Conservation (phyloP, 148 eudicot genomes). For the Persicaria maculosa region DNA sequence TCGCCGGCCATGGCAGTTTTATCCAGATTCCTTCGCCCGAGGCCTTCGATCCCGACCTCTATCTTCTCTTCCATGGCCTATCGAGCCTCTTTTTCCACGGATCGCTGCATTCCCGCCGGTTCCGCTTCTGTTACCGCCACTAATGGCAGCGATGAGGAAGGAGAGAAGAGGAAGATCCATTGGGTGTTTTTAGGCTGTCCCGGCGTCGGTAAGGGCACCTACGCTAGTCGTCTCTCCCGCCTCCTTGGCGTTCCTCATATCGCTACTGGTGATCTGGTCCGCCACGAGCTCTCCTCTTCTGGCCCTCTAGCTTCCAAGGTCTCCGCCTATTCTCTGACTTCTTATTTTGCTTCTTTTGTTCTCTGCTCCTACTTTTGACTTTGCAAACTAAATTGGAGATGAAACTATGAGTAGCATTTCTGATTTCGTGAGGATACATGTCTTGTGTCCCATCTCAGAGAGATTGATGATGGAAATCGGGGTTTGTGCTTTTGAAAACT, state of each 20-base stretch:
- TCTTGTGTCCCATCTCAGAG: neutral
- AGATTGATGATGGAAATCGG: neutral
- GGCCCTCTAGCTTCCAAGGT: slow-evolving; percentile 71
- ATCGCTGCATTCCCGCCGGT: neutral
- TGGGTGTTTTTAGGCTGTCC: slow-evolving; percentile 96
- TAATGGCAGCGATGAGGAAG: neutral
- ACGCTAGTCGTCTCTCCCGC: slow-evolving; percentile 65
- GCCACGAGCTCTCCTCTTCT: slow-evolving; percentile 53
- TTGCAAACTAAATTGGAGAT: neutral
- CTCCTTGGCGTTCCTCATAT: slow-evolving; percentile 82
- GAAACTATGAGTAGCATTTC: neutral
- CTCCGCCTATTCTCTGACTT: too few relatives aligned
- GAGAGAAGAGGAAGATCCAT: slow-evolving; percentile 40
- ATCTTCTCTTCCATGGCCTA: neutral
- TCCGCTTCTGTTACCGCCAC: neutral
- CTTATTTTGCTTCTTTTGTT: neutral
- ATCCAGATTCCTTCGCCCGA: neutral
- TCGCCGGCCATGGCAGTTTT: slow-evolving; percentile 12
- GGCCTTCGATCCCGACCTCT: slow-evolving; percentile 9
- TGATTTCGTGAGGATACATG: neutral
- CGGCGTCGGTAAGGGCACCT: slow-evolving; percentile 94
- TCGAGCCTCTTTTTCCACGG: neutral
- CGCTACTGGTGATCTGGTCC: slow-evolving; percentile 92
- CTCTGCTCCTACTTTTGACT: neutral
- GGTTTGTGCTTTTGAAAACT: neutral